These are phyloP conservation scores for Strigomonas culicis DNA, from an alignment of 208 protist genomes.

Conservation along the genomic window DNA sequence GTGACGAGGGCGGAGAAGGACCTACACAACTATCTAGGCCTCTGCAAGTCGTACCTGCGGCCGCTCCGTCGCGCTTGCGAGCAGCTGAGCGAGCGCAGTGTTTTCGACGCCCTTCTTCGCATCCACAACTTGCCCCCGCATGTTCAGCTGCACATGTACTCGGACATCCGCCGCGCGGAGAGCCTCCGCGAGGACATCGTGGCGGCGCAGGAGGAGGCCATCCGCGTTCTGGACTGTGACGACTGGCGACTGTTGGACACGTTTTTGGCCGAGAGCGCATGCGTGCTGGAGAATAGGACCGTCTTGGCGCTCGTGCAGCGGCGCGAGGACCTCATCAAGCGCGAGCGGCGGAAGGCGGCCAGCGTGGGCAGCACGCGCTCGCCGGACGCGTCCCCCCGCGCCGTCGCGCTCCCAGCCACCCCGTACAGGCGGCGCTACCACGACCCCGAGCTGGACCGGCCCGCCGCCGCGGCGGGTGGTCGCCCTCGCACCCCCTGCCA, in stretches of 20 bases:
- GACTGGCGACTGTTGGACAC: conserved; percentile 37
- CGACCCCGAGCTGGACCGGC: too few species aligned
- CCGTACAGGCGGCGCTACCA: too few species aligned
- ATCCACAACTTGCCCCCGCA: conserved; percentile 31
- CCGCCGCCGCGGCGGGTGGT: too few species aligned
- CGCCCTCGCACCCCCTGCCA: too few species aligned
- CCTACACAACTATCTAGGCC: conserved; percentile 42
- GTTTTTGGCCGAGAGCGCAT: conserved; percentile 52
- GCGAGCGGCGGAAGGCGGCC: neutral
- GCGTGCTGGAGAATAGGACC: conserved; percentile 44
- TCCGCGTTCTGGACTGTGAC: conserved; percentile 27
- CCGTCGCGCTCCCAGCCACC: too few species aligned
- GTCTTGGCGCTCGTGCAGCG: conserved; percentile 52
- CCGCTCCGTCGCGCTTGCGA: conserved; percentile 57
- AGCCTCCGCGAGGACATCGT: conserved; percentile 42
- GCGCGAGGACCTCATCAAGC: conserved; percentile 39
- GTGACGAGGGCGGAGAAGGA: conserved; percentile 30
- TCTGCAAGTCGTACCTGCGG: conserved; percentile 47
- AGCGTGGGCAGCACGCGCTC: too few species aligned
- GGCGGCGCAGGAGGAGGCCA: conserved; percentile 27
- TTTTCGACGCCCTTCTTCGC: conserved; percentile 45
- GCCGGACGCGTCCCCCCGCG: too few species aligned
- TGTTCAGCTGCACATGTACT: conserved; percentile 63
- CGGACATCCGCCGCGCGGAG: conserved; percentile 62
- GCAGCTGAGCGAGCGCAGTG: conserved; percentile 36